These are phyloP conservation scores for Hypoxylon lienhwacheense DNA, from an alignment of 495 filamentous ascomycete genomes.

Conservation along the genomic window DNA sequence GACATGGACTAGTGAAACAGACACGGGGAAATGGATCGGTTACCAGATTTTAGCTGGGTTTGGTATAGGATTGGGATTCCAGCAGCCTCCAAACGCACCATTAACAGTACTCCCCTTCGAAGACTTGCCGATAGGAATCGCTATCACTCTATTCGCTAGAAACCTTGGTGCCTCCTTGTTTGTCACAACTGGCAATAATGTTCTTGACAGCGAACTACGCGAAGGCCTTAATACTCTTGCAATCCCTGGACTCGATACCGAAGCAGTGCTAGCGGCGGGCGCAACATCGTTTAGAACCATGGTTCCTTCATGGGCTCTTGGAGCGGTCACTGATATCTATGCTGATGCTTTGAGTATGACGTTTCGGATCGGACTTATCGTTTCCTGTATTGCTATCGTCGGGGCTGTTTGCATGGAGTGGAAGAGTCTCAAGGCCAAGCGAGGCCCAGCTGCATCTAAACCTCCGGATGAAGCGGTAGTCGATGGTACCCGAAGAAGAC, in stretches of 20 bases:
- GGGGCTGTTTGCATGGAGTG: slow-evolving; percentile 69
- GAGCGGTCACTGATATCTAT: slow-evolving; percentile 66
- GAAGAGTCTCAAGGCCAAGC: slow-evolving; percentile 83
- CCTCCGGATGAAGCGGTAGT: too few species aligned
- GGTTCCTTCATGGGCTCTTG: slow-evolving; percentile 51
- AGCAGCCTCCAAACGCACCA: slow-evolving; percentile 63
- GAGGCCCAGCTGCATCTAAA: too few species aligned
- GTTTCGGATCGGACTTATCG: slow-evolving; percentile 70
- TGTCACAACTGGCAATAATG: slow-evolving; percentile 72
- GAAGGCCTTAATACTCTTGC: slow-evolving; percentile 54
- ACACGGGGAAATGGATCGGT: slow-evolving; percentile 62
- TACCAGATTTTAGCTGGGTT: slow-evolving; percentile 67
- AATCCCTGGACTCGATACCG: slow-evolving; percentile 56
- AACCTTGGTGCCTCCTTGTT: slow-evolving; percentile 74
- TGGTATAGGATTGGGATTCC: slow-evolving; percentile 68
- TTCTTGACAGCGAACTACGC: slow-evolving; percentile 73
- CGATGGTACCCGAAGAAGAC: too few species aligned
- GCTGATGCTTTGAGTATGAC: slow-evolving; percentile 67
- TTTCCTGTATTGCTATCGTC: slow-evolving; percentile 62
- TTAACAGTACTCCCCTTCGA: slow-evolving; percentile 64
- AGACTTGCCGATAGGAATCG: slow-evolving; percentile 69
- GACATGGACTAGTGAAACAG: slow-evolving; percentile 57
- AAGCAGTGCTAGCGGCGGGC: slow-evolving; percentile 59
- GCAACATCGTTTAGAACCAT: slow-evolving; percentile 64
- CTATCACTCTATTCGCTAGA: slow-evolving; percentile 69